phyloP scores from a whole-genome alignment of 2,329 filamentous ascomycete species.

The Penicillium sp. region DNA sequence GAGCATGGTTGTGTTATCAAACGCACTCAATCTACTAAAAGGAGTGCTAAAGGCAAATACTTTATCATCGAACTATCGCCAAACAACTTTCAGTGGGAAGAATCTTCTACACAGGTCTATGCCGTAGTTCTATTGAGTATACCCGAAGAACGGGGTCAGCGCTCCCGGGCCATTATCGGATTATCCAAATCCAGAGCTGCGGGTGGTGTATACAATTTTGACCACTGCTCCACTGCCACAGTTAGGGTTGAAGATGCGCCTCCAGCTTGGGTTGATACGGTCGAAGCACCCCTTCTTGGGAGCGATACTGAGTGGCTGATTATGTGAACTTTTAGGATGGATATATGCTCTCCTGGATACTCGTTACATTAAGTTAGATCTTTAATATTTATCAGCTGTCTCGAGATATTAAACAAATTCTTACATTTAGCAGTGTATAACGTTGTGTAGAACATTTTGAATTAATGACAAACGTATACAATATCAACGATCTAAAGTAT shows the following conservation, averaged over 20 bases:
- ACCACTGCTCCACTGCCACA: slow-evolving; percentile 5
- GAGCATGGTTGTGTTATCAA: slow-evolving; percentile 13
- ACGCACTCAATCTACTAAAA: background rate
- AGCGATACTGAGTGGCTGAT: slow-evolving; percentile 4
- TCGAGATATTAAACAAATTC: too few relatives aligned
- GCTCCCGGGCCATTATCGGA: background rate
- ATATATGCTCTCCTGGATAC: too few relatives aligned
- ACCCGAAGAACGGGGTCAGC: background rate
- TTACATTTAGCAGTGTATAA: too few relatives aligned
- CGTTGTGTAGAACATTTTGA: too few relatives aligned
- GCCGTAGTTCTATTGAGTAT: slow-evolving; percentile 14
- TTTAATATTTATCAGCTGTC: too few relatives aligned
- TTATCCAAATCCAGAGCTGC: background rate
- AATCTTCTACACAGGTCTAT: background rate
- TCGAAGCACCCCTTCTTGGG: slow-evolving; percentile 2
- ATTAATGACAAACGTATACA: too few relatives aligned
- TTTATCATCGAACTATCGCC: slow-evolving; percentile 15
- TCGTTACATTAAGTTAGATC: too few relatives aligned
- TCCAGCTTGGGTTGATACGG: slow-evolving; percentile 1
- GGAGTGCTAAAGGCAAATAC: slow-evolving; percentile 1
- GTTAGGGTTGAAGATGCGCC: background rate
- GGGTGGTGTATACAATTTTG: background rate
- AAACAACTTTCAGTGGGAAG: slow-evolving; percentile 13
- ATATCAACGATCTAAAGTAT: too few relatives aligned
- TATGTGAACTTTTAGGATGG: too few relatives aligned